Conservation (phyloP, 1,284 basidiomycete genomes). For the Ustilago crameri region DNA sequence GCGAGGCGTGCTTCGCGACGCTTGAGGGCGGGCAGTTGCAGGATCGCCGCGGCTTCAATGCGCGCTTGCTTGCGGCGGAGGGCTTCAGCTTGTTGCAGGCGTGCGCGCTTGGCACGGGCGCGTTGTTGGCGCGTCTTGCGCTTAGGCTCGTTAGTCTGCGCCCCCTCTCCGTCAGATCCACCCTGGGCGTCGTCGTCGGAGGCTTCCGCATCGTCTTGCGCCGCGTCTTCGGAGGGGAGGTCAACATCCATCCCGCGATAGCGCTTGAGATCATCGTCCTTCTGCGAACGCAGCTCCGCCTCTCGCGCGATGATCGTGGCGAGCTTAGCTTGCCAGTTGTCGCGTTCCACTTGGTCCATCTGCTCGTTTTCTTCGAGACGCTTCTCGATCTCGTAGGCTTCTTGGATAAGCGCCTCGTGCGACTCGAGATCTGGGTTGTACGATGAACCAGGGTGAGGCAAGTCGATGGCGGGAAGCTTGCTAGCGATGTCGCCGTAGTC, state of each 20-base stretch:
- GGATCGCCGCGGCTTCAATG: slow-evolving; percentile 39
- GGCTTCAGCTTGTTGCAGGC: slow-evolving; percentile 21
- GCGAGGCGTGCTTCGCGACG: slow-evolving; percentile 26
- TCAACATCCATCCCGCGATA: slow-evolving; percentile 52
- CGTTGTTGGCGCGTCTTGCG: slow-evolving; percentile 57
- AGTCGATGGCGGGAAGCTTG: slow-evolving; percentile 74
- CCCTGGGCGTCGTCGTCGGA: slow-evolving; percentile 14
- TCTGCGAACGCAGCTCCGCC: slow-evolving; percentile 20
- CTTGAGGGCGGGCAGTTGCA: slow-evolving; percentile 42
- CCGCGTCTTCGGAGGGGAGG: slow-evolving; percentile 1
- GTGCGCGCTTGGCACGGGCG: slow-evolving; percentile 39
- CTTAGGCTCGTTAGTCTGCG: slow-evolving; percentile 18
- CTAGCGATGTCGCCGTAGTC: slow-evolving; percentile 32
- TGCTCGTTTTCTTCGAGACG: slow-evolving; percentile 74
- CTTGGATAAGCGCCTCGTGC: slow-evolving; percentile 79
- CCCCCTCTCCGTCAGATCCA: slow-evolving; percentile 11
- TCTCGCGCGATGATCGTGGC: slow-evolving; percentile 39
- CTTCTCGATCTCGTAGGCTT: slow-evolving; percentile 77
- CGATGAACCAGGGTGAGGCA: slow-evolving; percentile 87
- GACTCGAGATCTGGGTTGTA: slow-evolving; percentile 87
- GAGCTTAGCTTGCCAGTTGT: slow-evolving; percentile 27
- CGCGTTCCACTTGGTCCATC: slow-evolving; percentile 35
- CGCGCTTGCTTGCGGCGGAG: slow-evolving; percentile 40
- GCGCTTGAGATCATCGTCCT: slow-evolving; percentile 24
- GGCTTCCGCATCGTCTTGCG: no score